Evolutionary conservation across 1,139 yeast species (phyloP).

Genomic region (Kodamaea fungicola): DNA sequence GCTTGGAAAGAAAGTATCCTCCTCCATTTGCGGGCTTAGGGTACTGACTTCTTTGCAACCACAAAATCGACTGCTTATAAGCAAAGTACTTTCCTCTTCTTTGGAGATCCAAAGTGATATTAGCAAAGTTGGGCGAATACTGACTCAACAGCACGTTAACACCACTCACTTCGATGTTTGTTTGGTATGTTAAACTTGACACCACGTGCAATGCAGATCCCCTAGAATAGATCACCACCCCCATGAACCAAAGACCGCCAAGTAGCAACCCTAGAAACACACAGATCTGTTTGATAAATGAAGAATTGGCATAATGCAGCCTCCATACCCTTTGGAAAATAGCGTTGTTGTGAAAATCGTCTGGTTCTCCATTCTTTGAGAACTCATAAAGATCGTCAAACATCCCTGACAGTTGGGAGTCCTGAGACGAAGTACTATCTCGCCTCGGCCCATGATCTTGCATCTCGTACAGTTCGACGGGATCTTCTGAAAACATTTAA

Average conservation of each 20-base stretch:
- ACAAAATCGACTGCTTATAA: constrained; percentile 17
- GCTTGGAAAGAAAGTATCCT: constrained; percentile 31
- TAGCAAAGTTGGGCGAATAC: constrained; percentile 24
- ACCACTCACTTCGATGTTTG: constrained; percentile 25
- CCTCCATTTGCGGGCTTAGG: constrained; percentile 18
- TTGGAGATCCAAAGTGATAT: constrained; percentile 28
- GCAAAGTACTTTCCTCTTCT: constrained; percentile 24
- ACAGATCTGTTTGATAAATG: too few relatives aligned
- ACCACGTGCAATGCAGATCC: constrained; percentile 20
- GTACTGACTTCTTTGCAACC: constrained; percentile 33
- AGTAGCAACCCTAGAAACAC: too few relatives aligned
- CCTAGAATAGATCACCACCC: constrained; percentile 30
- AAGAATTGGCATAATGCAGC: too few relatives aligned
- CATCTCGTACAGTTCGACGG: too few relatives aligned
- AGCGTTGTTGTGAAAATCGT: constrained; percentile 25
- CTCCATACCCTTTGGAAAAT: constrained; percentile 20
- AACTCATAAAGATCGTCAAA: constrained; percentile 28
- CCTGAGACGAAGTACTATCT: constrained; percentile 6
- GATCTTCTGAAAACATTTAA: too few relatives aligned
- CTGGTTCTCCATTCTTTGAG: constrained; percentile 11
- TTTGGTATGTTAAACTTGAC: constrained; percentile 24
- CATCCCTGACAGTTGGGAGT: constrained; percentile 22
- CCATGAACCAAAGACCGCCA: constrained; percentile 24
- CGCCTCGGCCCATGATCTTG: too few relatives aligned
- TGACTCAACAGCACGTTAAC: constrained; percentile 31